Base-by-base conservation (phyloP, 2,329 filamentous ascomycete species). In the Mariannaea sp. region DNA sequence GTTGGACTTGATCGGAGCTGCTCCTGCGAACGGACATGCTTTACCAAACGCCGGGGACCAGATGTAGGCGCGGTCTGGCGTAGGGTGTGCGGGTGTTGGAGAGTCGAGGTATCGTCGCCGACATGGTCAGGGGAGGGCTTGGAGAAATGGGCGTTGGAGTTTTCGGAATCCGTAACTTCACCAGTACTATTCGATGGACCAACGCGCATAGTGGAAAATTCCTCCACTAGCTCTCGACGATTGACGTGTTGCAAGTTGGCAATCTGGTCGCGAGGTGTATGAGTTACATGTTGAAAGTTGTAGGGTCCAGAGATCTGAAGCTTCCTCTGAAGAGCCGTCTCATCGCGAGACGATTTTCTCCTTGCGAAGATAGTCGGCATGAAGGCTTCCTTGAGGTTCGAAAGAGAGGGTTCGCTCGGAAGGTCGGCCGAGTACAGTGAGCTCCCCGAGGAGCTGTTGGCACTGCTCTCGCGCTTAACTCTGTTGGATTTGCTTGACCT, bases 281-380 rank as follows among this genome's bases (percentile, higher is more conserved):
- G 83, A 4, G 80, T 78, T 27, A 87, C 75, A 68, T 87, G 84
- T 65, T 86, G 83, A 56, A 87, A 87, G 72, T 87, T 86, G 70
- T 84, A 87, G 3, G 84, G 84, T 1, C 75, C 79, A 1, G 84
- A 87, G 48, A 87, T 87, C 48, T 79, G 77, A 43, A 79, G 65
- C 57, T 75, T 78, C 62, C 70, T 79, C 47, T 68, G 60, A 3
- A 58, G 38, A 45, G 60, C 44, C 41, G 63, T 55, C 20, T 73
- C 70, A 38, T 74, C 71, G 16, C 71, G 70, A 22, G 69, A 68
- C 9, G 63, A 61, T 60, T 77, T 80, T 48, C 81, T 76, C 44
- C 81, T 75, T 36, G 75, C 69, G 53, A 85, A 83, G 38, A 85
- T 70, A 8, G 75, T 73, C 5, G 79, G 77, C 22, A 82, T 74